Percentiles rank a stretch among this genome's conserved stretches.
Conservation (phyloP, 75 land plant species). For the Adiantum capillusveneris region DNA sequence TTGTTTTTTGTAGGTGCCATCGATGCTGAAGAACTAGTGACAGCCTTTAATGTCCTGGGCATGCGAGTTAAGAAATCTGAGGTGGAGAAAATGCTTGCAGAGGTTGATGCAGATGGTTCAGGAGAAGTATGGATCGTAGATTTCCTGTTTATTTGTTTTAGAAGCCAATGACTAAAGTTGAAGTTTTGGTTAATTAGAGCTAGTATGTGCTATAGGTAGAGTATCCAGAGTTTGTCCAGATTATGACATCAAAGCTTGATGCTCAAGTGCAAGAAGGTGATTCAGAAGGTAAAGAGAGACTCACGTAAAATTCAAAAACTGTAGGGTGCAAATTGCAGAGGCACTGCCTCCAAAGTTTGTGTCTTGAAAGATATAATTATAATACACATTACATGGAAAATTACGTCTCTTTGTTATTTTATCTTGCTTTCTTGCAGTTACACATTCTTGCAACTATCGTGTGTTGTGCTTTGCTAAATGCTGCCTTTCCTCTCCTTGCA, state of each 20-base stretch:
- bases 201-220: conserved; percentile 19
- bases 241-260: conserved; percentile 39
- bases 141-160: too few species aligned
- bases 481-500: neutral
- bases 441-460: too few species aligned
- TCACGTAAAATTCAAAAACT: too few species aligned
- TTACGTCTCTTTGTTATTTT: too few species aligned
- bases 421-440: neutral
- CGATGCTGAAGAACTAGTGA: conserved; percentile 25
- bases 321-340: too few species aligned
- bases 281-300: conserved; percentile 5
- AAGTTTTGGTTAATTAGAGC: neutral
- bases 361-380: too few species aligned
- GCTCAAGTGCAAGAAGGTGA: conserved; percentile 9
- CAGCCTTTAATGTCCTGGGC: conserved; percentile 33
- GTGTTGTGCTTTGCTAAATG: too few species aligned
- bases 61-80: conserved; percentile 32
- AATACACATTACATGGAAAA: too few species aligned
- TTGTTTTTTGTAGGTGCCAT: conserved; percentile 16
- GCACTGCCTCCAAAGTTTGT: too few species aligned
- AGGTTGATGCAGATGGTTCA: conserved; percentile 35
- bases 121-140: conserved; percentile 30
- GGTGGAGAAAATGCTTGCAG: conserved; percentile 31
- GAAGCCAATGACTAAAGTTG: too few species aligned
- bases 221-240: conserved; percentile 40